A percentile compares a stretch with the other conserved stretches of the same genome.
Conservation (phyloP, 495 filamentous ascomycete genomes). For the Neurospora sp. region DNA sequence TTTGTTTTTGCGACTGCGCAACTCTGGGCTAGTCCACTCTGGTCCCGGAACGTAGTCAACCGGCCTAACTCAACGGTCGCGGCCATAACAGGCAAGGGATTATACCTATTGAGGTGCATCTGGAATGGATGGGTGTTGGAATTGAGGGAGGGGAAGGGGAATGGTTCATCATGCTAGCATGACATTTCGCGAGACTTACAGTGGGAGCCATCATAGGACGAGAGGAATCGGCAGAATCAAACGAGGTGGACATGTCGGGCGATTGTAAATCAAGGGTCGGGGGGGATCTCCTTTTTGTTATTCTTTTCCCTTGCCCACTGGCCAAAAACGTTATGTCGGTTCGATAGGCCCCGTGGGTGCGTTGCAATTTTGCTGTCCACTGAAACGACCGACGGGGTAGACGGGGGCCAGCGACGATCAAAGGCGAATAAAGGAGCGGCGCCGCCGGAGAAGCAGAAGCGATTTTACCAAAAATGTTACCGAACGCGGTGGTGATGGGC, state of each 20-base stretch:
- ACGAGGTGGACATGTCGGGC: conserved; percentile 50
- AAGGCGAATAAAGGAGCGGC: neutral
- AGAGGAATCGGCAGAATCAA: conserved; percentile 66
- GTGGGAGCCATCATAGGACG: conserved; percentile 69
- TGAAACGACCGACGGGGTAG: neutral
- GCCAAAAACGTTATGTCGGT: neutral
- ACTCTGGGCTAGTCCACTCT: neutral
- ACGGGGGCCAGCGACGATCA: neutral
- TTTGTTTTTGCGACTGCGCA: neutral
- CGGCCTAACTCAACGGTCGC: neutral
- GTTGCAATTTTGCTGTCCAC: neutral
- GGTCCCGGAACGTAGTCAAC: neutral
- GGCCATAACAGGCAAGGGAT: neutral
- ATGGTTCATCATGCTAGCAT: neutral
- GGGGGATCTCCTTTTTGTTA: neutral
- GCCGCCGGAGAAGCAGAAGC: neutral
- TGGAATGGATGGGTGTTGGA: neutral
- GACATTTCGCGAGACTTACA: conserved; percentile 38
- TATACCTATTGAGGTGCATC: neutral
- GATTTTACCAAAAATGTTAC: neutral
- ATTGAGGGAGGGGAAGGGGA: conserved; percentile 7
- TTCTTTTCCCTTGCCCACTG: conserved; percentile 1
- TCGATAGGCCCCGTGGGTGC: neutral
- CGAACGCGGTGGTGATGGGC: neutral
- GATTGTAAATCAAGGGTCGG: neutral